Base-by-base conservation (phyloP, 345 rosid species). In the Murraya paniculata region DNA sequence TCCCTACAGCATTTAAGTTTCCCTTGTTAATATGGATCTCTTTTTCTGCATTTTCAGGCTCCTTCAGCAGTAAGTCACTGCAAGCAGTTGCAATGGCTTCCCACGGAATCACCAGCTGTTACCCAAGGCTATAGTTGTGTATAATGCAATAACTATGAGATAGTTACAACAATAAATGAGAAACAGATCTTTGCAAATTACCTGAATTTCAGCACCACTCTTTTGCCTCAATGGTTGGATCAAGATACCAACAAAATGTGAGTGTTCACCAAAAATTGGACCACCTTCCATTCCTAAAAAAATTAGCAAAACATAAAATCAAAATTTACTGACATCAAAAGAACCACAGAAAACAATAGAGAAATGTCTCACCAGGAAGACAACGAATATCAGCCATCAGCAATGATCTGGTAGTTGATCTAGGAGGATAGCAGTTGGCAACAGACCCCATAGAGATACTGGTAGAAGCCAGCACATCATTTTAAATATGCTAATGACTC, bases 71-170 rank as follows among this genome's bases (percentile, higher is more conserved):
- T 80, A 91, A 87, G 88, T 88, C 88, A 80, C 88, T 83, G 84
- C 92, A 91, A 88, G 97, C 93, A 87, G 90, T 81, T 86, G 94
- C 89, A 86, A 96, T 88, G 89, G 97, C 97, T 83, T 89, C 95
- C 98, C 98, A 96, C 4, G 98, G 98, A 86, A 96, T 93, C 97
- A 96, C 91, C 85, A 92, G 94, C 99, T 91, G 97, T 89, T 86
- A 92, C 86, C 98, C 86, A 92, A 96, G 85, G 88, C 97, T 90
- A 96, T 84, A 89, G 77, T 87, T 84, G 87, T 89, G 85, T 81
- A 87, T 92, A 83, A 89, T 85, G 86, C 81, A 85, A 84, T 78
- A 86, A 86, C 84, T 50, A 79, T 25, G 75, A 84, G 74, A 82
- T 73, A 83, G 72, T 81, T 82, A 77, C 75, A 78, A 67, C n/a